phyloP scores from a whole-genome alignment of 139 green algal genomes.

The Auxenochlorella pyrenoidosa region DNA sequence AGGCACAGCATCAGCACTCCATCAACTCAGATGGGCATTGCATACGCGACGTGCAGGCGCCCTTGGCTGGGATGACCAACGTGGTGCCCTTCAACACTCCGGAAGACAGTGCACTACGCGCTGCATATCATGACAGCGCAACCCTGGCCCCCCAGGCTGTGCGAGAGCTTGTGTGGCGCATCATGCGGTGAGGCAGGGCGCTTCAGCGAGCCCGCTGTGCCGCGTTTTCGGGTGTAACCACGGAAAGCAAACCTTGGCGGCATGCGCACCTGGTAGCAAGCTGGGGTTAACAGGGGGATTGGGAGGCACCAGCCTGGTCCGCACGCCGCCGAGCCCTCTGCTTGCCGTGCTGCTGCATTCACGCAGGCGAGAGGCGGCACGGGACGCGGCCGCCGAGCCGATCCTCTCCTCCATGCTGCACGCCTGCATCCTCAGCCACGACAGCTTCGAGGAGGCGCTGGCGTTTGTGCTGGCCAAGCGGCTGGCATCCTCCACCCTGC shows the following conservation, averaged over 20 bases:
- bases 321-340: neutral
- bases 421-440: constrained; percentile 60
- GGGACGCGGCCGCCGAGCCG: constrained; percentile 58
- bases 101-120: neutral
- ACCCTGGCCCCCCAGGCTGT: neutral
- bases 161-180: neutral
- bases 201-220: too few relatives aligned
- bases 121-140: neutral
- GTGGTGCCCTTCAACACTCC: neutral
- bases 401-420: constrained; percentile 68
- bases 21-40: too few relatives aligned
- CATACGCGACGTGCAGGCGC: neutral
- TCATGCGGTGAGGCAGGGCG: constrained; percentile 16
- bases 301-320: too few relatives aligned
- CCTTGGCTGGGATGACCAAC: neutral
- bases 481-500: constrained; percentile 54
- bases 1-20: neutral
- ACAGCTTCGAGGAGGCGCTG: constrained; percentile 58
- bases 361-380: constrained; percentile 44
- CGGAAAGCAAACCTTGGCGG: neutral
- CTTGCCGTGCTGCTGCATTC: neutral
- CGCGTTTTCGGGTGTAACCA: too few relatives aligned
- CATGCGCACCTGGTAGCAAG: neutral
- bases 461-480: constrained; percentile 70
- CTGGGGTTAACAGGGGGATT: too few relatives aligned